phyloP scores from a whole-genome alignment of 805 yeast species.

The Metschnikowia borealis region DNA sequence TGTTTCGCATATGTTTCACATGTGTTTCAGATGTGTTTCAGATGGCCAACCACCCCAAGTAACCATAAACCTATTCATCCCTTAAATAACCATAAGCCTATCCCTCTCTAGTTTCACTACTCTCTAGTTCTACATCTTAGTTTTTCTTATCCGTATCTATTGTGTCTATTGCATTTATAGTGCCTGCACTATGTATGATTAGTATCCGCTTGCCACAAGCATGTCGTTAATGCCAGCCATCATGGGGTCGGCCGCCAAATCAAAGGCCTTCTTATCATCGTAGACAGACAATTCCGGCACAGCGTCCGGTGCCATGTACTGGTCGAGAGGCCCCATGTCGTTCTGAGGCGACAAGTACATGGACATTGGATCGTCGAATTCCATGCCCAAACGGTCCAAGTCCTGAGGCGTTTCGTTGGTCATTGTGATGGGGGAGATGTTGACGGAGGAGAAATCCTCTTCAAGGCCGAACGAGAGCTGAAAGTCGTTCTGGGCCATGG shows the following conservation, averaged over 20 bases:
- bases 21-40: too few species aligned
- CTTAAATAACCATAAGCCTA: too few species aligned
- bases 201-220: slow-evolving; percentile 6
- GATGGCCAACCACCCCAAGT: too few species aligned
- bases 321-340: not conserved
- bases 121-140: too few species aligned
- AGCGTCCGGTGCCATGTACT: slow-evolving; percentile 1
- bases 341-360: not conserved
- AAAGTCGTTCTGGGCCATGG: not conserved
- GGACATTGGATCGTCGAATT: not conserved
- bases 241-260: slow-evolving; percentile 5
- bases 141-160: too few species aligned
- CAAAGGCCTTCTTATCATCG: slow-evolving; percentile 11
- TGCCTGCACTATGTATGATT: slow-evolving; percentile 3
- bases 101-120: too few species aligned
- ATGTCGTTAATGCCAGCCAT: slow-evolving; percentile 8
- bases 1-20: too few species aligned
- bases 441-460: not conserved
- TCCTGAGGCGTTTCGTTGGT: slow-evolving; percentile 5
- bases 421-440: slow-evolving; percentile 6
- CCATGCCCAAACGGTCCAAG: slow-evolving; percentile 1
- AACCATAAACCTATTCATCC: too few species aligned
- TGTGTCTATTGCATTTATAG: not conserved
- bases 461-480: slow-evolving; percentile 1
- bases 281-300: slow-evolving; percentile 1